phyloP scores from a whole-genome alignment of 75 land plant species.

The Pinus albicaulis region DNA sequence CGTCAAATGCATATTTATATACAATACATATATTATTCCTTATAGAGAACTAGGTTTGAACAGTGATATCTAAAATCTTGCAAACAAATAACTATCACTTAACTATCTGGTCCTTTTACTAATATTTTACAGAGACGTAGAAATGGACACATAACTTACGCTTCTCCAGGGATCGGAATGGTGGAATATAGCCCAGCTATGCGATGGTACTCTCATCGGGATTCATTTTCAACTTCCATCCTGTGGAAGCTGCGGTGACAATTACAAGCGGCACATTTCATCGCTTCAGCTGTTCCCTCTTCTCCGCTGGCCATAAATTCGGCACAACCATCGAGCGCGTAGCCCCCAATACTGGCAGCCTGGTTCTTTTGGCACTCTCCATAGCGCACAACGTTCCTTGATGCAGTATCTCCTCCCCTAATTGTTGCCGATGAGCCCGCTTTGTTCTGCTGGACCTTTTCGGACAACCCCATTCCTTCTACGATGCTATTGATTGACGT shows the following conservation, averaged over 20 bases:
- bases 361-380: conserved; percentile 41
- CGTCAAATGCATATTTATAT: no score
- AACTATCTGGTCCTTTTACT: no score
- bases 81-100: no score
- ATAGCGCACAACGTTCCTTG: conserved; percentile 19
- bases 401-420: not conserved
- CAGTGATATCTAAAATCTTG: no score
- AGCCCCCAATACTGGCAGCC: conserved; percentile 44
- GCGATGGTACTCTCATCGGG: no score
- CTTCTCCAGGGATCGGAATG: no score
- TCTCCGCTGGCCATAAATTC: conserved; percentile 50
- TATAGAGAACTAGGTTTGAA: no score
- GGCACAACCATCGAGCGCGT: conserved; percentile 48
- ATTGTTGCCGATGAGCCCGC: not conserved
- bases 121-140: no score
- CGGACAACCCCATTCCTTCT: not conserved
- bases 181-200: no score
- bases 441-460: not conserved
- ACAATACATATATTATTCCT: no score
- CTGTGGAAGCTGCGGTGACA: conserved; percentile 52
- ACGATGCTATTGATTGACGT: not conserved
- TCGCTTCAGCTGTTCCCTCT: conserved; percentile 32
- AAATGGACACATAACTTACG: no score
- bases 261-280: conserved; percentile 45
- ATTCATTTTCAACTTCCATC: not conserved